phyloP scores from a whole-genome alignment of 371 early-diverging fungal genomes.

The Mucor ambiguus region DNA sequence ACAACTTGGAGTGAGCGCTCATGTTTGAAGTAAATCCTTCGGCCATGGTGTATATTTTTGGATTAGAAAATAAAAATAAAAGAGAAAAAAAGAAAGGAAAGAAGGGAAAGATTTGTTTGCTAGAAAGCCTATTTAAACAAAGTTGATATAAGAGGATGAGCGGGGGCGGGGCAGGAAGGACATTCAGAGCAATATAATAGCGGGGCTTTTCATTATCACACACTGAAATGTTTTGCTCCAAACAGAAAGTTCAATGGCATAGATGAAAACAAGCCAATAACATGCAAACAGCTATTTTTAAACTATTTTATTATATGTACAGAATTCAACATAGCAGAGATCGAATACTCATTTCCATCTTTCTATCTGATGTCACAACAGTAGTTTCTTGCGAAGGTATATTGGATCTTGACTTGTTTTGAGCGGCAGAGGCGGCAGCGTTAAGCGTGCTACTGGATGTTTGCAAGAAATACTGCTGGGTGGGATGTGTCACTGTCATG shows the following conservation, averaged over 20 bases:
- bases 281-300: background rate
- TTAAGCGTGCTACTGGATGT: slow-evolving; percentile 48
- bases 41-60: background rate
- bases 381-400: slow-evolving; percentile 13
- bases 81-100: slow-evolving; percentile 8
- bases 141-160: background rate
- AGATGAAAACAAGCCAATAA: slow-evolving; percentile 8
- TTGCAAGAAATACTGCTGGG: slow-evolving; percentile 50
- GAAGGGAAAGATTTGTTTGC: background rate
- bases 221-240: background rate
- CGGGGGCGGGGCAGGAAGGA: background rate
- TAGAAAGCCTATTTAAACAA: background rate
- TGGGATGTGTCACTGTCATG: slow-evolving; percentile 39
- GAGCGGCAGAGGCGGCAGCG: slow-evolving; percentile 44
- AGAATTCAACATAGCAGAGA: slow-evolving; percentile 36
- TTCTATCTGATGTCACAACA: slow-evolving; percentile 21
- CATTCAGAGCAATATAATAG: background rate
- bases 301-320: background rate
- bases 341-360: slow-evolving; percentile 39
- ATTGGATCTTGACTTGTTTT: slow-evolving; percentile 22
- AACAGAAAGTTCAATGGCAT: background rate
- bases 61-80: background rate
- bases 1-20: slow-evolving; percentile 17
- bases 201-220: background rate
- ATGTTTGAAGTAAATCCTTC: background rate